Base-by-base conservation (phyloP, 805 yeast genomes). In the Brettanomyces nanus region DNA sequence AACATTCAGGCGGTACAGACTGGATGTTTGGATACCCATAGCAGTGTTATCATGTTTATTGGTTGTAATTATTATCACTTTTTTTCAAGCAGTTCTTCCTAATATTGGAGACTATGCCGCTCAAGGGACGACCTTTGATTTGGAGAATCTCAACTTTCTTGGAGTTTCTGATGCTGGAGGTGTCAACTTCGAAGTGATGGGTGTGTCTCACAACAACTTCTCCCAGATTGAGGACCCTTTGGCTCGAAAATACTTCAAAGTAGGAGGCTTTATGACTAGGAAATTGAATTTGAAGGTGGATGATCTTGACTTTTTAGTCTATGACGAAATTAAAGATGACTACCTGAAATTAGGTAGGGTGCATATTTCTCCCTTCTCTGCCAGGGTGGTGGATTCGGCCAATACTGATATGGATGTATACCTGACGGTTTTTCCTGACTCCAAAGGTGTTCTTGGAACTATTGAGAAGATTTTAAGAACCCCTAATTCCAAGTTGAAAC, bases 141-240 rank as follows among this genome's bases (percentile, higher is more conserved):
- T 64, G 4, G 51, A 54, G 25, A 49, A 55, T 30, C 44, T 65
- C 17, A 45, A 46, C 5, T 41, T 66, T 14, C 44, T 57, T 3
- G 60, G 61, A 3, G 37, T 66, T 10, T 47, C 48, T 1, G 53
- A 59, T 10, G 45, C 49, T 4, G 65, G 66, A 2, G 55, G 62
- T 1, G 46, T 65, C 5, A 43, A 56, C 19, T 39, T 66, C 7
- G 46, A 51, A 28, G 53, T 65, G 2, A 44, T 49, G 14, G 69
- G 67, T 9, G 37, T 49, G 1, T 49, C 51, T 31, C 26, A 39
- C 4, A 59, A 63, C 33, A 52, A 63, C 30, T 66, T 53, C 42
- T 45, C 57, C 11, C 31, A 41, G 2, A 59, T 66, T 23, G 55
- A 58, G 1, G 56, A 53, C 39, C 14, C 41, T 1, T 45, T 51